Evolutionary conservation across 108 stramenopile genomes (phyloP), one percentile per base, ranked within the genome.

Genomic region (Nannochloropsis salina): DNA sequence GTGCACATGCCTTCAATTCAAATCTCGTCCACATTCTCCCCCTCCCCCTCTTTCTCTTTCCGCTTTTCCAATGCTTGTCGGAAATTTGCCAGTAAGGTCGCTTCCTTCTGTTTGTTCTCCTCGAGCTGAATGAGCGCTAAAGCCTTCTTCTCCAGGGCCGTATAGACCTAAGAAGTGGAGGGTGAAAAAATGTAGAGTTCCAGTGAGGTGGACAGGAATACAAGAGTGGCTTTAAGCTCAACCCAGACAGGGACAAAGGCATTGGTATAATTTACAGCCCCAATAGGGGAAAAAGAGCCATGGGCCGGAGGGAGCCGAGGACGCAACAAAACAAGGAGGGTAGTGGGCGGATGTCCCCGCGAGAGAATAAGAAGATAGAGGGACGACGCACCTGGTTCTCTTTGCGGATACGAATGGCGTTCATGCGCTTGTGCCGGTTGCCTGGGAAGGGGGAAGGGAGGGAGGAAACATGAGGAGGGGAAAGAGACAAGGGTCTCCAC

Each of bases 331-430:
- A 8, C 20, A 74, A 74, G 61, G 61, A 6, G 61, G 15, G 8
- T 74, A 31, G 31, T 31, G 31, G 31, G 31, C 31, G 31, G 0
- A 31, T 31, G 31, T 31, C 31, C 31, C 61, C 15, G 61, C 61
- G 3, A 74, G 61, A 6, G n/a, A 15, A 8, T n/a, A 4, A 2
- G n/a, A 15, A 74, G 2, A 74, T 2, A 74, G 61, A 74, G 20
- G 47, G 1, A 51, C 1, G 47, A 12, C 47, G 12, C 42, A 84
- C 83, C 92, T 99, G 99, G 89, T 98, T 98, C 91, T 99, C 99
- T 93, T 99, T 99, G n/a, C 99, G 93, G 44, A 98, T 92, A 92
- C 99, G 96, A 22, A 99, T 95, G 12, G 96, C 99, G 89, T 99
- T 98, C 99, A 99, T 99, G 20, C 98, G 90, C 45, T 94, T 91